Evolutionary conservation across 2,329 filamentous ascomycete genomes (phyloP).

Genomic region (Plenodomus biglobosus): DNA sequence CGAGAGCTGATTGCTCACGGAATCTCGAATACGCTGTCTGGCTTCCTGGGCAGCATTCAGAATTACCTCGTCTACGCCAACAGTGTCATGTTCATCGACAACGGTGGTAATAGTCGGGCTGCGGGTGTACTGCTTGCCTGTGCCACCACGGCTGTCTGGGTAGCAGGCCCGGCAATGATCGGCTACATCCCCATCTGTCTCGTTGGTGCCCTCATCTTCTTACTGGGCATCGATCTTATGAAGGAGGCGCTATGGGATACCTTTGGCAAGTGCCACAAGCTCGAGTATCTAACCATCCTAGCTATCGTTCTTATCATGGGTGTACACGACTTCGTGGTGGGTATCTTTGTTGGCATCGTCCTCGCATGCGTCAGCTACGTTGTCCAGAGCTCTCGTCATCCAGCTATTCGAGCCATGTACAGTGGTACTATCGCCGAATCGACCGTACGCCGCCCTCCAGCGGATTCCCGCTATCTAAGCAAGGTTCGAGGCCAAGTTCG

Average conservation of each 20-base stretch:
- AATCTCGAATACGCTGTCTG: conserved; percentile 88
- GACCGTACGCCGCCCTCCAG: conserved; percentile 86
- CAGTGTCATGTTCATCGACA: conserved; percentile 93
- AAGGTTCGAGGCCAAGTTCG: conserved; percentile 86
- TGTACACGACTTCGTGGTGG: conserved; percentile 91
- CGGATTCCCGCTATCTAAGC: conserved; percentile 83
- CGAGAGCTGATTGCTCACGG: conserved; percentile 90
- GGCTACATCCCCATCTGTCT: conserved; percentile 97
- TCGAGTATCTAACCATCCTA: conserved; percentile 87
- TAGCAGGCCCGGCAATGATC: conserved; percentile 83
- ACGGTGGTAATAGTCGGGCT: conserved; percentile 81
- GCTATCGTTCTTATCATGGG: conserved; percentile 95
- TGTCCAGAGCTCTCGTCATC: conserved; percentile 85
- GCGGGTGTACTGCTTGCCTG: conserved; percentile 83
- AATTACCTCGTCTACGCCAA: conserved; percentile 99
- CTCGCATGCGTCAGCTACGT: conserved; percentile 90
- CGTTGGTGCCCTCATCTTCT: conserved; percentile 91
- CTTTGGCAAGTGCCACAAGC: conserved; percentile 79
- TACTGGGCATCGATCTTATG: conserved; percentile 89
- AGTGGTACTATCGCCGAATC: conserved; percentile 87
- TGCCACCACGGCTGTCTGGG: conserved; percentile 78
- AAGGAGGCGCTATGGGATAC: conserved; percentile 87
- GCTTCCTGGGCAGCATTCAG: conserved; percentile 82
- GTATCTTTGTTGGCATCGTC: conserved; percentile 88
- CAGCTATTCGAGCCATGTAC: conserved; percentile 87